Base-by-base conservation (phyloP, 495 filamentous ascomycete genomes). In the Evansstolkia leycettana region DNA sequence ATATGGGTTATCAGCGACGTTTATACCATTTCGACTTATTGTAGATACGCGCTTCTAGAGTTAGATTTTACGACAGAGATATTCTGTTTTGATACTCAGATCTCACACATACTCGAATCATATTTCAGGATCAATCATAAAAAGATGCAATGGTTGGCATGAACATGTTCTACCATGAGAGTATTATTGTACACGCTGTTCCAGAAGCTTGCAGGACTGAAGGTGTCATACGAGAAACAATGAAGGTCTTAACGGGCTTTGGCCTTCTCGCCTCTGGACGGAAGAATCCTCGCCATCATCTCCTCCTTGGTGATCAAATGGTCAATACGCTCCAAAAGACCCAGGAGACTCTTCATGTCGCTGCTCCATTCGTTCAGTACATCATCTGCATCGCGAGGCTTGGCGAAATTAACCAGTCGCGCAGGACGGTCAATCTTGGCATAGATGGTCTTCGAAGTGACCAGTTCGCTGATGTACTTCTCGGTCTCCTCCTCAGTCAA, bases 241-340 rank as follows among this genome's bases (percentile, higher is more conserved):
- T 9, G 9, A 23, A 5, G 5, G 4, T 29, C 24, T 55, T 37
- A 65, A 47, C 55, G 60, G 34, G 56, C 63, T 49, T 65, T 66
- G 52, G 52, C 57, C 54, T 67, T 69, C 38, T 73, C 70, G n/a
- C 51, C 58, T 39, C 75, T 74, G 17, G 76, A 62, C 4, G 81
- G 85, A 55, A 84, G 77, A 42, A 96, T 96, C 33, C 88, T 71
- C 24, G 90, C 90, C 90, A 98, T 98, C 90, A 98, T 98, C 71
- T 96, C 92, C 68, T 96, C 92, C 75, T 96, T 98, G 35, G 90
- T 96, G 49, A 98, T 98, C 55, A 98, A 65, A 64, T 98, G 90
- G 58, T 96, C 90, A 42, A 98, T 89, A 30, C 90, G 70, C 68
- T 98, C 90, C 55, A 98, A 52, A 41, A 92, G 60, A 8, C 87